These are phyloP conservation scores for Candida suzukii DNA, from an alignment of 805 yeast genomes.

Conservation along the genomic window DNA sequence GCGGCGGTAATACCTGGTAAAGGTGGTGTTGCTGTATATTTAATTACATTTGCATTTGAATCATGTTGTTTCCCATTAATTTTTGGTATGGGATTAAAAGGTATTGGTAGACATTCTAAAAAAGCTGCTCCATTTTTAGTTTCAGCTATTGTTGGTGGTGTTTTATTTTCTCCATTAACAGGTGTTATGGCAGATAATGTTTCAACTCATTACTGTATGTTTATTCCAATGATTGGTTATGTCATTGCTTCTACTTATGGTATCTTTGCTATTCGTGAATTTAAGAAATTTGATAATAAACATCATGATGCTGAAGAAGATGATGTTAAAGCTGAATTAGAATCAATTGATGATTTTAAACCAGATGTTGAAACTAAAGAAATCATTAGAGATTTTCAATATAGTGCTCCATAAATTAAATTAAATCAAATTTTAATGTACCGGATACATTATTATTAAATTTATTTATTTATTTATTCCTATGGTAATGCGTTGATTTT, in stretches of 20 bases:
- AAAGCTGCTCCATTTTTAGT: constrained; percentile 12
- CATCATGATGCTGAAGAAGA: neutral
- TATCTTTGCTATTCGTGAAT: constrained; percentile 8
- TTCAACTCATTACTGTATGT: constrained; percentile 14
- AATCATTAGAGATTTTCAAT: neutral
- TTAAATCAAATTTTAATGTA: neutral
- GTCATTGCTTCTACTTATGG: constrained; percentile 18
- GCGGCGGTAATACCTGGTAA: constrained; percentile 5
- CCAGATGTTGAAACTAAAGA: neutral
- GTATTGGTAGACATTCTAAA: constrained; percentile 8
- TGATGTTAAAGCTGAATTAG: neutral
- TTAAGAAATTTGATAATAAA: constrained; percentile 1
- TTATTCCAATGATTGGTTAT: constrained; percentile 18
- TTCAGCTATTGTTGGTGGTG: constrained; percentile 17
- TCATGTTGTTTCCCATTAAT: constrained; percentile 8
- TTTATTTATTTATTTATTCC: no score
- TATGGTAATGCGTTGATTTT: no score
- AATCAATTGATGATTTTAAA: constrained; percentile 1
- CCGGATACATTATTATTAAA: no score
- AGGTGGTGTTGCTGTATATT: constrained; percentile 6
- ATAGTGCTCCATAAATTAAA: neutral
- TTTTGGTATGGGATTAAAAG: constrained; percentile 8
- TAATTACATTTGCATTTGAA: constrained; percentile 6
- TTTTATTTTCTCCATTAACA: constrained; percentile 18
- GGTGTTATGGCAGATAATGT: constrained; percentile 19